phyloP scores from a whole-genome alignment of 1,284 basidiomycete genomes.

The Ceratobasidium sp. region DNA sequence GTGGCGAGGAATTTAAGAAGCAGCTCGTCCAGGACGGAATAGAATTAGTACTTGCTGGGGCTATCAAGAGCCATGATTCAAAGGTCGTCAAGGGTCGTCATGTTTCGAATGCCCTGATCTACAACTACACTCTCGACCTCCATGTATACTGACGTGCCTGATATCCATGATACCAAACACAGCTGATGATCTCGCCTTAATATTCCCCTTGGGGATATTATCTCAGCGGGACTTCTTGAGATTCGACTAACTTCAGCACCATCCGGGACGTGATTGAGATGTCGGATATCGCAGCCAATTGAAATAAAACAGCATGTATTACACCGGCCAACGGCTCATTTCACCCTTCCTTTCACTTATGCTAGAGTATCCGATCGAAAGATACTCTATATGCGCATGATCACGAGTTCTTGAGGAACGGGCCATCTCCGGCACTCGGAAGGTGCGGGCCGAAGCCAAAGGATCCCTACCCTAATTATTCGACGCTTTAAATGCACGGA shows the following conservation, averaged over 20 bases:
- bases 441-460: not conserved
- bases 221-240: not conserved
- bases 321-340: not conserved
- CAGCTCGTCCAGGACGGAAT: constrained; percentile 57
- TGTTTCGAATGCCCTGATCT: constrained; percentile 65
- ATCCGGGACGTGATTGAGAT: not conserved
- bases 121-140: not conserved
- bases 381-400: too few relatives aligned
- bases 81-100: constrained; percentile 62
- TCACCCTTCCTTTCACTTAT: not conserved
- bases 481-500: not conserved
- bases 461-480: not conserved
- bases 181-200: not conserved
- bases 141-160: not conserved
- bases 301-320: not conserved
- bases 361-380: too few relatives aligned
- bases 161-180: not conserved
- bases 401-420: too few relatives aligned
- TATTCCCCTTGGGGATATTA: constrained; percentile 4
- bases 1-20: constrained; percentile 47
- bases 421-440: too few relatives aligned
- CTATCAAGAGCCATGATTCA: constrained; percentile 60
- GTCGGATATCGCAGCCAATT: not conserved
- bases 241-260: not conserved
- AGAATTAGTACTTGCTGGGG: constrained; percentile 59